Conservation (phyloP, 192 early-diverging fungal genomes). For the Powellomyces hirtus region DNA sequence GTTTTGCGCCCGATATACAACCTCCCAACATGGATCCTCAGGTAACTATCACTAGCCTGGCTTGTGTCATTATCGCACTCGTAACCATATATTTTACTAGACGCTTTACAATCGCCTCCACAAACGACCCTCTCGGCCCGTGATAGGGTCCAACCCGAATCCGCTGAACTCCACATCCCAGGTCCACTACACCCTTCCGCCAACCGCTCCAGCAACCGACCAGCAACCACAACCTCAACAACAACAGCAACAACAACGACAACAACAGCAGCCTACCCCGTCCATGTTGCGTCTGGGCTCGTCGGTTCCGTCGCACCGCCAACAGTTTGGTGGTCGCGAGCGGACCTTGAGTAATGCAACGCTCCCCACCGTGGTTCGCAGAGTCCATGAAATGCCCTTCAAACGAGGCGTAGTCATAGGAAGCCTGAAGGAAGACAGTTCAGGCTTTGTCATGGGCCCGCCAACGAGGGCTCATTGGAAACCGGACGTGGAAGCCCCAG, state of each 20-base stretch:
- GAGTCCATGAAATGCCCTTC: background rate
- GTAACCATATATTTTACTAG: background rate
- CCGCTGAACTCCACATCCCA: background rate
- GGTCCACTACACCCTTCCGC: background rate
- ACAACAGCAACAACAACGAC: background rate
- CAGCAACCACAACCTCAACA: background rate
- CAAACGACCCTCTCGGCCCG: conserved; percentile 17
- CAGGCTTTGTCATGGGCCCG: conserved; percentile 1
- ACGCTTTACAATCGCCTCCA: background rate
- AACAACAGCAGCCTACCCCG: background rate
- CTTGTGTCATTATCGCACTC: background rate
- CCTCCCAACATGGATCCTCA: background rate
- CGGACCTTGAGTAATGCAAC: background rate
- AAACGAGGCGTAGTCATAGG: background rate
- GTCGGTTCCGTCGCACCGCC: background rate
- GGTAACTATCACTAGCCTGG: background rate
- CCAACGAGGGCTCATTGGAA: conserved; percentile 20
- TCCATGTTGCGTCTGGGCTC: background rate
- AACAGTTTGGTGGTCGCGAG: background rate
- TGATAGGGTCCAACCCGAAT: conserved; percentile 5
- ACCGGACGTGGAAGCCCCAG: conserved; percentile 4
- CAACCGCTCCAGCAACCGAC: background rate
- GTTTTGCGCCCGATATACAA: no score
- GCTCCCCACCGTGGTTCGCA: background rate
- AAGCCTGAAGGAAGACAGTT: background rate